Base-by-base conservation (phyloP, 768 basidiomycete species). In the Boletus pseudopeckii region DNA sequence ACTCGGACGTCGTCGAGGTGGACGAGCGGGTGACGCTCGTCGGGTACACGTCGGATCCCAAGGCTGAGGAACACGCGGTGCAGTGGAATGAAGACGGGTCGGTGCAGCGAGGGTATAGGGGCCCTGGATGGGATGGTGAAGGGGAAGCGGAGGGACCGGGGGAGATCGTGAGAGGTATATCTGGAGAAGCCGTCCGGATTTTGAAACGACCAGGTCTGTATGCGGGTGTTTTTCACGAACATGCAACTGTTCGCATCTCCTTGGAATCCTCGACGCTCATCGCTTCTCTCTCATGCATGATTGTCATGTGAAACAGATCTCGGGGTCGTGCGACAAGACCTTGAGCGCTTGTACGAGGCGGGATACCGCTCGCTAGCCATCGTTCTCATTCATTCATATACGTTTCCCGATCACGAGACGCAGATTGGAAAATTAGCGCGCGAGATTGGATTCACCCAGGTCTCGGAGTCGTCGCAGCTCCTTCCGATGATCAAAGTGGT, bases 401-500 rank as follows among this genome's bases (percentile, higher is more conserved):
- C 92, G 8, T 93, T 80, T 69, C 91, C 91, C 0, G 82, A 87
- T 9, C 96, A 98, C 67, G 95, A 98, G 68, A 74, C 75, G 3
- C 70, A 78, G 36, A 71, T 98, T 20, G 93, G 88, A 30, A 71
- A 74, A 0, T 66, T 96, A 18, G 96, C 94, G 5, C 78, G 83
- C 20, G 78, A 80, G 44, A 66, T 96, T 5, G 95, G 95, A n/a
- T 98, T 98, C 71, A 76, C 78, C 6, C 92, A 97, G 42, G 83
- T 98, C 61, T 95, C 92, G 2, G 83, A 91, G 61, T 95, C 93
- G 0, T 86, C 90, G 3, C 83, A 86, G 56, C 77, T 95, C n/a
- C 79, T 92, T 28, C 90, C 92, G 3, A 92, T 92, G 90, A 95
- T 96, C 77, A 93, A 93, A 72, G 89, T 95, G 80, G 91, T 97